Base-by-base conservation (phyloP, 192 early-diverging fungal species). In the Gaertneriomyces semiglobifer region DNA sequence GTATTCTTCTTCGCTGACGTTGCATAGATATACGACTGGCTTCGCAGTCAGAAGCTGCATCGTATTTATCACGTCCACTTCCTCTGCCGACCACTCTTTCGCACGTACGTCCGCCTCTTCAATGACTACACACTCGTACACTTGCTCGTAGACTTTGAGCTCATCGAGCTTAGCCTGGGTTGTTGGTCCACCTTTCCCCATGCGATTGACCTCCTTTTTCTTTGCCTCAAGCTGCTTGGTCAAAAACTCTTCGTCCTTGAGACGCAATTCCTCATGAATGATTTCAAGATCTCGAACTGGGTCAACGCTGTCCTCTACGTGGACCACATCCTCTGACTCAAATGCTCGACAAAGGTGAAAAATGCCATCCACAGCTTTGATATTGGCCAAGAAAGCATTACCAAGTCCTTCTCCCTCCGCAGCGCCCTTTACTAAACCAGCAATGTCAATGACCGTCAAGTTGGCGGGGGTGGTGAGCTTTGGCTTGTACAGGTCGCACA, bases 401-500 rank as follows among this genome's bases (percentile, higher is more conserved):
- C 96, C 92, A 10, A 84, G 75, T 41, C 83, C 83, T 45, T 78
- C 64, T 0, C 83, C 83, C 44, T 82, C 76, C 41, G 69, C 50
- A 20, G 83, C 83, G 44, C 81, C 81, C 79, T 93, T 95, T n/a
- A 98, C 93, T 45, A 98, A 81, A 18, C 96, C 96, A 65, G 96
- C 96, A 81, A 98, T 98, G 79, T 98, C 96, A 62, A 92, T 94
- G 44, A 94, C 89, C 4, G 93, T 92, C 63, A 98, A 84, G 80
- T 84, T 90, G 16, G 89, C 88, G n/a, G 90, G 88, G 7, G 84
- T 77, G 11, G 71, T 76, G 47, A 77, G 79, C 43, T 78, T 60
- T 25, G 88, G 86, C 62, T 86, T 77, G 69, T 85, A 89, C 25
- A 80, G 65, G 25, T 83, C 70, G 53, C 62, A 69, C 18, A 92